Conservation (phyloP, 306 rosid species). For the Vigna hirtella region DNA sequence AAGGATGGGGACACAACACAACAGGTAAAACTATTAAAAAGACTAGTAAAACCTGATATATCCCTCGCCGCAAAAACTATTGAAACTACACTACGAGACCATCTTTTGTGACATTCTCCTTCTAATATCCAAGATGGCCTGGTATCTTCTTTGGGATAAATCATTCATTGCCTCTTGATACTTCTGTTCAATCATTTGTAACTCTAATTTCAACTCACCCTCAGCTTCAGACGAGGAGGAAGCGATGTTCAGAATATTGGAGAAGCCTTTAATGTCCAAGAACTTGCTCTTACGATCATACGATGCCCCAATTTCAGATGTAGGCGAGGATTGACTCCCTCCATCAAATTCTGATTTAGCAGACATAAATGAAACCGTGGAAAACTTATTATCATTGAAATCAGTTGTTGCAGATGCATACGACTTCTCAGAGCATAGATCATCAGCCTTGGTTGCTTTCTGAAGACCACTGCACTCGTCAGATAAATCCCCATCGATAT, state of each 20-base stretch:
- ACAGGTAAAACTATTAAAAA: slow-evolving; percentile 37
- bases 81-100: slow-evolving; percentile 27
- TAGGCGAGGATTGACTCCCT: slow-evolving; percentile 41
- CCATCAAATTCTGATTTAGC: slow-evolving; percentile 34
- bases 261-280: slow-evolving; percentile 33
- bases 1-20: slow-evolving; percentile 13
- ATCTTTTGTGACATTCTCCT: slow-evolving; percentile 51
- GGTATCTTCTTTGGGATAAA: slow-evolving; percentile 44
- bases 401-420: slow-evolving; percentile 46
- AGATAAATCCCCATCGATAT: slow-evolving; percentile 32
- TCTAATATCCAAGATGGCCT: slow-evolving; percentile 57
- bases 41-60: slow-evolving; percentile 37
- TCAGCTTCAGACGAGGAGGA: slow-evolving; percentile 40
- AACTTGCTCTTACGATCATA: slow-evolving; percentile 27
- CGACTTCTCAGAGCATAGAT: slow-evolving; percentile 45
- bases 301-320: slow-evolving; percentile 23
- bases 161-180: slow-evolving; percentile 53
- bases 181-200: slow-evolving; percentile 58
- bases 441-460: slow-evolving; percentile 36
- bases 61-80: slow-evolving; percentile 6
- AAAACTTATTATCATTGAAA: slow-evolving; percentile 23
- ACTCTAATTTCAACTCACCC: slow-evolving; percentile 53
- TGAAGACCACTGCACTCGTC: slow-evolving; percentile 24
- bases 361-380: slow-evolving; percentile 47
- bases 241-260: slow-evolving; percentile 21